These are phyloP conservation scores for Cladosporium velox DNA, from an alignment of 2,329 filamentous ascomycete genomes.

Conservation along the genomic window DNA sequence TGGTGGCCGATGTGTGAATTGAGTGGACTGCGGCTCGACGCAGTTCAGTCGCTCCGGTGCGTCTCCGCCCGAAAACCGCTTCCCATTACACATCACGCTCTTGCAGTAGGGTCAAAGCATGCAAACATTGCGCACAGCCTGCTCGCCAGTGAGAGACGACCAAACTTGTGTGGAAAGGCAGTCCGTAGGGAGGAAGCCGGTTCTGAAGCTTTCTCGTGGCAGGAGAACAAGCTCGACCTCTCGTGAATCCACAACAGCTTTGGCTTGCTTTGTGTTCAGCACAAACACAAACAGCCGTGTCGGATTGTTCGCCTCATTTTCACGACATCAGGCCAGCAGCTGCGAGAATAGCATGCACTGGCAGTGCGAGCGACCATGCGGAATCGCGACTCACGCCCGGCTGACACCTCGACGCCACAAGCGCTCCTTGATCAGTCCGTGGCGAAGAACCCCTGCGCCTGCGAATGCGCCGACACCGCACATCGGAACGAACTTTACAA, in stretches of 20 bases:
- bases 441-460: not conserved
- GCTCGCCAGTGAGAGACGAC: not conserved
- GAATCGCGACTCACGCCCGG: not conserved
- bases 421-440: not conserved
- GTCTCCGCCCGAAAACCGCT: not conserved
- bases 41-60: not conserved
- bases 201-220: not conserved
- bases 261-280: not conserved
- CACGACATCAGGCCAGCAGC: not conserved
- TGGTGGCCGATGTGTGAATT: not conserved
- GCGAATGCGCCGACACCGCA: not conserved
- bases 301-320: not conserved
- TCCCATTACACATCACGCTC: not conserved
- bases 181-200: not conserved
- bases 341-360: not conserved
- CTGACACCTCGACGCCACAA: not conserved
- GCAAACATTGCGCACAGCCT: not conserved
- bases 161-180: not conserved
- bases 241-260: not conserved
- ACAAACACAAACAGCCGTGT: not conserved
- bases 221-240: not conserved
- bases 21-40: not conserved
- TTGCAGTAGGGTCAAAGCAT: not conserved
- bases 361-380: not conserved
- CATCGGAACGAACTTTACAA: not conserved